phyloP scores from a whole-genome alignment of 257 asterid species.

The Penstemon barbatus region DNA sequence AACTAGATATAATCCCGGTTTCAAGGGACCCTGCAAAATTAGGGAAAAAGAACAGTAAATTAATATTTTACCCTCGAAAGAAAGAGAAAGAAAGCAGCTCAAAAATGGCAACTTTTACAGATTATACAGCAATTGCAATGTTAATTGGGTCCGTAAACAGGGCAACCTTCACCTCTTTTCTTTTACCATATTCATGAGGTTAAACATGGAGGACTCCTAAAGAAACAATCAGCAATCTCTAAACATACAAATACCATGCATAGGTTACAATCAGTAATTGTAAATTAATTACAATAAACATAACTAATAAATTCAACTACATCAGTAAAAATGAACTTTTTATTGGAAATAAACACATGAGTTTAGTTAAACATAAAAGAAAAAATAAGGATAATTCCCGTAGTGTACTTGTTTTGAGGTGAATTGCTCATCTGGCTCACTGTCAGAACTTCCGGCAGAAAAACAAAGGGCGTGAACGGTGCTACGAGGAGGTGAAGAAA shows the following conservation, averaged over 20 bases:
- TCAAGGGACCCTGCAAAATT: constrained; percentile 62
- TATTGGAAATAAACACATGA: background rate
- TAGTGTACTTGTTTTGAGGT: constrained; percentile 48
- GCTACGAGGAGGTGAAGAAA: constrained; percentile 31
- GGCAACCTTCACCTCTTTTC: background rate
- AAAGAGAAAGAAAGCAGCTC: constrained; percentile 8
- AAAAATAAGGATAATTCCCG: constrained; percentile 2
- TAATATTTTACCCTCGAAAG: background rate
- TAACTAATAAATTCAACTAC: constrained; percentile 21
- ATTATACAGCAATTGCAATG: background rate
- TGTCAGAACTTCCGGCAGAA: constrained; percentile 25
- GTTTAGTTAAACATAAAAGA: background rate
- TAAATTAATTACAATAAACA: too few relatives aligned
- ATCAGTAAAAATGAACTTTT: background rate
- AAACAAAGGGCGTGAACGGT: constrained; percentile 26
- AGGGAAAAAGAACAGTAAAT: background rate
- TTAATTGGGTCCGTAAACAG: background rate
- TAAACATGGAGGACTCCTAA: background rate
- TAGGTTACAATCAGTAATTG: background rate
- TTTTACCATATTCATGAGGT: background rate
- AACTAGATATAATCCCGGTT: constrained; percentile 85
- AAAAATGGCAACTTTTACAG: background rate
- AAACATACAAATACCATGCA: constrained; percentile 5
- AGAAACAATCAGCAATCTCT: background rate
- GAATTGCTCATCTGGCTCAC: constrained; percentile 32